Evolutionary conservation across 1,139 yeast genomes (phyloP), one percentile per base, ranked within the genome.

Genomic region (Kodamaea fungicola): DNA sequence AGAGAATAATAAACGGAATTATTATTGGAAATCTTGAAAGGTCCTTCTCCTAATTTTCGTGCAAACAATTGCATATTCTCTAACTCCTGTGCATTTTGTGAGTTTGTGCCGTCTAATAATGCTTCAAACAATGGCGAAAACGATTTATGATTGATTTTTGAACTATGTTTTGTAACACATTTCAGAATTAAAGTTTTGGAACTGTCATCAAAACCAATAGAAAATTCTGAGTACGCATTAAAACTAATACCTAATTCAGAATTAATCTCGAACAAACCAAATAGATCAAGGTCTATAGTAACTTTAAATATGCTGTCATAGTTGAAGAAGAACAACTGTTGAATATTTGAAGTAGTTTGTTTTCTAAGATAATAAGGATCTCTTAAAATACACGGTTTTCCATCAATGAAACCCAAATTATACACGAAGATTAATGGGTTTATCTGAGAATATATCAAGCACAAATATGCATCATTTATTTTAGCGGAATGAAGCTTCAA

Each of bases 371-470:
- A 55, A 40, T 54, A 61, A 0, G 81, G 80, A 42, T 71, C 73
- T 22, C 62, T 60, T 3, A 67, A 42, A 3, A 73, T 60, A 24
- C 50, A 52, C 0, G 82, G 78, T 6, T 53, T 49, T 0, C 62
- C 71, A 25, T 64, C 56, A 9, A 47, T 49, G 10, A 63, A 38
- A 2, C 70, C 72, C 47, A 80, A 72, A 23, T 71, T 71, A 36
- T 66, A 64, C 1, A 70, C 61, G 23, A 76, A 53, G 4, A 69
- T 55, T 8, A 74, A 48, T 0, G 76, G 74, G 7, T 62, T 55
- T 2, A 61, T 44, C 42, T 64, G 71, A 0, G 83, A 76, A 39
- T 66, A 60, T 0, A 76, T 40, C 10, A 66, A 41, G 21, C 76
- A 69, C 24, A 59, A 41, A 35, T 56, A 62, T 4, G 51, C 43